Conservation (phyloP, 1,284 basidiomycete species). For the Apiotrichum domesticum region DNA sequence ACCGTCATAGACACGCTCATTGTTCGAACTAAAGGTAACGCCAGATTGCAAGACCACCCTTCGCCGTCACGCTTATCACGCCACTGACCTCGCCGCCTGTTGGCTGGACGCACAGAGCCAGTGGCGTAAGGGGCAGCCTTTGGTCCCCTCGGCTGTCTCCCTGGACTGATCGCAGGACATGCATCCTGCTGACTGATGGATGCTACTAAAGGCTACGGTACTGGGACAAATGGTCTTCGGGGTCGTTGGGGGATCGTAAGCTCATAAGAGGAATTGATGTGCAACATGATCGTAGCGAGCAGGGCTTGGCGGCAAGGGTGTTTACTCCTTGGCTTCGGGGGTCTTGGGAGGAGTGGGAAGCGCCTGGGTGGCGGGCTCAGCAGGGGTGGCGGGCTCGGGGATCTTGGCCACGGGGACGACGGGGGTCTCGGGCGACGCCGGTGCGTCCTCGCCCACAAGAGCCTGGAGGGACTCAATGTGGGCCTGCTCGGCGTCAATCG, state of each 20-base stretch:
- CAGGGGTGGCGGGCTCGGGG: not conserved
- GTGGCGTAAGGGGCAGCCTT: too few species aligned
- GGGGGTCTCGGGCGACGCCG: not conserved
- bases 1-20: too few species aligned
- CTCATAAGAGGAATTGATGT: not conserved
- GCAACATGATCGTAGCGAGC: too few species aligned
- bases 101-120: too few species aligned
- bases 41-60: too few species aligned
- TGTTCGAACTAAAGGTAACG: too few species aligned
- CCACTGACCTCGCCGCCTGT: too few species aligned
- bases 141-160: too few species aligned
- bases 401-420: too few species aligned
- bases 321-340: not conserved
- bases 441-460: not conserved
- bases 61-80: too few species aligned
- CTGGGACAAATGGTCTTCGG: not conserved
- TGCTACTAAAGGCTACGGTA: not conserved
- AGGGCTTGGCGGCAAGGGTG: not conserved
- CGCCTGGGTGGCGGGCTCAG: not conserved
- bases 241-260: not conserved
- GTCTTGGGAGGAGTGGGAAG: not conserved
- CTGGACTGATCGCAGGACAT: not conserved
- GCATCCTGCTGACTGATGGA: not conserved
- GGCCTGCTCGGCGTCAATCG: slow-evolving; percentile 4
- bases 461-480: slow-evolving; percentile 1